Conservation (phyloP, 2,329 filamentous ascomycete species). For the Diaporthe nobilis region DNA sequence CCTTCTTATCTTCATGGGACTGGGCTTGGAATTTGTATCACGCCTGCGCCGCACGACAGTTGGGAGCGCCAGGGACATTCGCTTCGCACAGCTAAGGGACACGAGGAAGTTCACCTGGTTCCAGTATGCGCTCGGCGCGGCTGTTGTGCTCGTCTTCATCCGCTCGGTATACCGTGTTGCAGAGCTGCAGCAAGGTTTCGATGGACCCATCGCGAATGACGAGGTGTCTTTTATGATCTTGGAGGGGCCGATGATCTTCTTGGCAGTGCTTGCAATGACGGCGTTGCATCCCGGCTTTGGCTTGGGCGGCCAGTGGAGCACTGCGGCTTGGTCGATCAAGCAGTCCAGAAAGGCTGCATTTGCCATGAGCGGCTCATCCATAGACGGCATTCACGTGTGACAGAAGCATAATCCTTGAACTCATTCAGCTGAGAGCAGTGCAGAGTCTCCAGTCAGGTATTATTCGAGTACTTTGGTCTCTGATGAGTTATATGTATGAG, state of each 20-base stretch:
- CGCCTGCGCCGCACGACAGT: not conserved
- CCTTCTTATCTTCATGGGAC: not conserved
- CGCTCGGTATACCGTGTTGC: conserved; percentile 17
- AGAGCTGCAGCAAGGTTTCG: conserved; percentile 21
- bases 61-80: not conserved
- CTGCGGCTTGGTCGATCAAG: not conserved
- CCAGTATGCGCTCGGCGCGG: conserved; percentile 4
- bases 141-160: conserved; percentile 2
- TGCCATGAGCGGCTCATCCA: not conserved
- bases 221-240: conserved; percentile 29
- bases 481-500: not conserved
- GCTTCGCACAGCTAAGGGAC: not conserved
- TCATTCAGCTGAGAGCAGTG: not conserved
- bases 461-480: not conserved
- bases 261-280: conserved; percentile 18
- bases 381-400: not conserved
- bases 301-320: not conserved
- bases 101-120: conserved; percentile 7
- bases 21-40: not conserved
- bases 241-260: conserved; percentile 19
- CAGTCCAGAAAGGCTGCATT: not conserved
- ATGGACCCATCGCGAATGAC: conserved; percentile 16
- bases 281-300: not conserved
- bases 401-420: not conserved
- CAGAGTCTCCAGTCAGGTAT: not conserved